Evolutionary conservation across 2,329 filamentous ascomycete genomes (phyloP), one percentile per base, ranked within the genome.

Genomic region (Fusarium sambucinum): DNA sequence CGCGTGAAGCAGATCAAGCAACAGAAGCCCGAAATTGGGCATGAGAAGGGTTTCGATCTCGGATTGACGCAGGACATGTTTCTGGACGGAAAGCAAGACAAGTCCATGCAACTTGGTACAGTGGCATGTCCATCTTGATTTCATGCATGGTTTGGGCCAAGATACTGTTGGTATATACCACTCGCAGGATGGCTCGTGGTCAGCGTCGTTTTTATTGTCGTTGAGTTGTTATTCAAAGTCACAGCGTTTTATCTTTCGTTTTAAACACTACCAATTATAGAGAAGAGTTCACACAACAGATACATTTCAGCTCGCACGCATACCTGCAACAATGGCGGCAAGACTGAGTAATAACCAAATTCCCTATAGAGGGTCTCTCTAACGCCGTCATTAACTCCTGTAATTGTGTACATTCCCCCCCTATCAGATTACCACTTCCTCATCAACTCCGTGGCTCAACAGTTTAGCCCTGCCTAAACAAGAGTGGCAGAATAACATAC

Each of bases 1-100:
- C 84, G 16, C 84, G 92, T 55, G 89, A 94, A 66, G 88, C 90
- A 11, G 92, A 96, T 76, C 84, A 85, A 42, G 86, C 82, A 17
- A 74, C 77, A 17, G 70, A 78, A 55, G 69, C 76, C 19, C 72
- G 78, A 19, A 78, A 78, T 45, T 82, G 79, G 73, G 72, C 76
- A 19, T 81, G 59, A 73, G n/a, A 16, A 25, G 6, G n/a, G 19
- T 23, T 19, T 14, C 29, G 16, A 45, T 27, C 10, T 25, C n/a
- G 25, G 33, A 40, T 19, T 25, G n/a, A 19, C n/a, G 27, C 23
- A n/a, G n/a, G 21, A 38, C 17, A n/a, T 35, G 12, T 19, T 45
- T 19, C 27, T 45, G 27, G 8, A 45, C 32, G 42, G 12, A 30
- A 45, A 30, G 42, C 4, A 38, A 27, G 17, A 27, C 23, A 32